A percentile compares a stretch with the other conserved stretches of the same genome.
Conservation (phyloP, 2,329 filamentous ascomycete species). For the Sclerotinia trifoliorum region DNA sequence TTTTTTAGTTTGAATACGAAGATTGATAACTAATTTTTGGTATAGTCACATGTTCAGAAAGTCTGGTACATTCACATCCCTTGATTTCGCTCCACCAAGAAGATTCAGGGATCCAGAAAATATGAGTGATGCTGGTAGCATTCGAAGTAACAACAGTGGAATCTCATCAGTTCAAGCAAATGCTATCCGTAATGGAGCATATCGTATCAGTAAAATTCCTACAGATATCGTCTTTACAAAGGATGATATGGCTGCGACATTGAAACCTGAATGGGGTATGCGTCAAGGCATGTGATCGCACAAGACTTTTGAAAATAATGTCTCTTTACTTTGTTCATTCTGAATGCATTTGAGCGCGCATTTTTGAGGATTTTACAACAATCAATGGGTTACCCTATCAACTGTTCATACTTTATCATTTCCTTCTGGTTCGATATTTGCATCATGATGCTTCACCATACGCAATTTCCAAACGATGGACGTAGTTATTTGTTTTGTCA, state of each 20-base stretch:
- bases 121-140: slow-evolving; percentile 66
- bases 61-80: slow-evolving; percentile 71
- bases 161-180: slow-evolving; percentile 58
- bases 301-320: slow-evolving; percentile 27
- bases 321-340: slow-evolving; percentile 30
- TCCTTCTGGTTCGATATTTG: neutral
- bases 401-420: slow-evolving; percentile 13
- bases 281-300: slow-evolving; percentile 30
- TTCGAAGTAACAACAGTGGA: slow-evolving; percentile 62
- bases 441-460: slow-evolving; percentile 2
- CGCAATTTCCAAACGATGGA: neutral
- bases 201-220: slow-evolving; percentile 67
- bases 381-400: neutral
- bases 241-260: slow-evolving; percentile 55
- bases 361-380: slow-evolving; percentile 28
- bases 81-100: slow-evolving; percentile 79
- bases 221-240: slow-evolving; percentile 63
- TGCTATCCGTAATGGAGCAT: slow-evolving; percentile 65
- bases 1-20: neutral
- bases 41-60: slow-evolving; percentile 69
- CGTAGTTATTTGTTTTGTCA: slow-evolving; percentile 11
- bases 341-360: slow-evolving; percentile 35
- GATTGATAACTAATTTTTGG: slow-evolving; percentile 34
- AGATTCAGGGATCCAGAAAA: slow-evolving; percentile 63
- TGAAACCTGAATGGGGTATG: slow-evolving; percentile 44